These are phyloP conservation scores for Aspergillus caelatus DNA, from an alignment of 2,329 filamentous ascomycete genomes.

Conservation along the genomic window DNA sequence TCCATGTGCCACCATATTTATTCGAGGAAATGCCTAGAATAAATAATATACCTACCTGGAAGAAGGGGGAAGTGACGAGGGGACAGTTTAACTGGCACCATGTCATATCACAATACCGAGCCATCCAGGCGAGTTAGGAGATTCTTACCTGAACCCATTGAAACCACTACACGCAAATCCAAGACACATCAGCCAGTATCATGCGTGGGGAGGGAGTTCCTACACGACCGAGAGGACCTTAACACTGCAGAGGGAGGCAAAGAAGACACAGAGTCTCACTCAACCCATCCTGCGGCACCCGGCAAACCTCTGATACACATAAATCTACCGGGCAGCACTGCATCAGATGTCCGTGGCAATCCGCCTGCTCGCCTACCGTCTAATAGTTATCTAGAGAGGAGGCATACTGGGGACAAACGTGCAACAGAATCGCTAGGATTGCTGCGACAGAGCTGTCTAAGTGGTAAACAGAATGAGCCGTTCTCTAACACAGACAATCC, in stretches of 20 bases:
- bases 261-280: neutral
- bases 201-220: neutral
- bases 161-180: constrained; percentile 46
- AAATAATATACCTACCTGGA: neutral
- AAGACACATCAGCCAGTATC: constrained; percentile 24
- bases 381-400: neutral
- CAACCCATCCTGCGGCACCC: neutral
- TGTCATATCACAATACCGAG: constrained; percentile 10
- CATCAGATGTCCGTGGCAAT: neutral
- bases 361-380: neutral
- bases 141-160: constrained; percentile 47
- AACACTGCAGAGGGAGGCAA: neutral
- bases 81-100: neutral
- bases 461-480: constrained; percentile 3
- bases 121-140: constrained; percentile 24
- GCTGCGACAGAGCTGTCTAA: neutral
- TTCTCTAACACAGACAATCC: neutral
- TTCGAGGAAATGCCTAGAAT: neutral
- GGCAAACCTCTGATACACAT: neutral
- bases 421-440: too few relatives aligned
- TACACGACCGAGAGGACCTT: neutral
- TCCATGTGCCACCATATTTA: neutral
- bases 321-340: neutral
- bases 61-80: neutral
- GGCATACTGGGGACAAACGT: neutral